Percentiles rank a stretch among this genome's conserved stretches.
phyloP scores from a whole-genome alignment of 2,329 filamentous ascomycete species.

The Monosporascus sp. region DNA sequence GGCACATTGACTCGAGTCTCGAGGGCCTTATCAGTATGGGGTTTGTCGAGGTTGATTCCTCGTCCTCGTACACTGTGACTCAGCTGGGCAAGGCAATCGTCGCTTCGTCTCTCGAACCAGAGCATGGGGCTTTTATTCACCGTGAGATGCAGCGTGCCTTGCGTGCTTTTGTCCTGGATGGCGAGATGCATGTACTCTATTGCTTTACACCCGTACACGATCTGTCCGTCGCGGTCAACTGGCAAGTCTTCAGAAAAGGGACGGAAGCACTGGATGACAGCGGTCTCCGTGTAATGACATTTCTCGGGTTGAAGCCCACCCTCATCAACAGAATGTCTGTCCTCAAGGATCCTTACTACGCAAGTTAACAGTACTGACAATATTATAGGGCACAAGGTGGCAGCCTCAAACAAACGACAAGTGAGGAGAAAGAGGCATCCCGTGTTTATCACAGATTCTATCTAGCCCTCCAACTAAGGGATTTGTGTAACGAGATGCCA shows the following conservation, averaged over 20 bases:
- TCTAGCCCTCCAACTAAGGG: conserved; percentile 70
- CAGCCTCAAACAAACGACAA: conserved; percentile 56
- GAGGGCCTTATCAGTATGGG: conserved; percentile 49
- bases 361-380: conserved; percentile 2
- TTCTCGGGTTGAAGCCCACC: conserved; percentile 64
- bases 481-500: conserved; percentile 72
- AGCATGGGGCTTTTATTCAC: conserved; percentile 70
- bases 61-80: conserved; percentile 55
- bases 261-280: conserved; percentile 68
- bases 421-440: conserved; percentile 54
- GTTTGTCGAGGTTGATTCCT: conserved; percentile 48
- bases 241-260: conserved; percentile 67
- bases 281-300: conserved; percentile 61
- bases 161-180: conserved; percentile 72
- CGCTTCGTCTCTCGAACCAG: conserved; percentile 66
- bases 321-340: conserved; percentile 62
- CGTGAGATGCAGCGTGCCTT: conserved; percentile 64
- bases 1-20: conserved; percentile 55
- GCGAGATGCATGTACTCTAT: conserved; percentile 76
- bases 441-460: conserved; percentile 70
- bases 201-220: conserved; percentile 70
- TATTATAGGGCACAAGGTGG: conserved; percentile 59
- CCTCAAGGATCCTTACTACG: neutral
- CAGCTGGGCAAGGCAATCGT: conserved; percentile 67
- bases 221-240: conserved; percentile 55